A percentile compares a stretch with the other conserved stretches of the same genome.
phyloP scores from a whole-genome alignment of 2,329 filamentous ascomycete species.

The Colletotrichum lentis region DNA sequence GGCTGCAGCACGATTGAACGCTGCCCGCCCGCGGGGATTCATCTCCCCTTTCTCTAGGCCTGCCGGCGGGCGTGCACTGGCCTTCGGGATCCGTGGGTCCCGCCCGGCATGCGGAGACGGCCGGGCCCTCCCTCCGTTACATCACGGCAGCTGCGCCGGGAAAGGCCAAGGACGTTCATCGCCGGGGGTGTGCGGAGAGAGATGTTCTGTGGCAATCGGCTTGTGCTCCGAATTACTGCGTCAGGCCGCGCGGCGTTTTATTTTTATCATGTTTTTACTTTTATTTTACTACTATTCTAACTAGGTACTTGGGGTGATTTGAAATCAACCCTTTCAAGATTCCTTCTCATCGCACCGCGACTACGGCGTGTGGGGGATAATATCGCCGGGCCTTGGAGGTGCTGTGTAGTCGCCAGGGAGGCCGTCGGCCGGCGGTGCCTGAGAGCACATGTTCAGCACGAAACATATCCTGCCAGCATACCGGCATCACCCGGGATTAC shows the following conservation, averaged over 20 bases:
- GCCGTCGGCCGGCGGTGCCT: slow-evolving; percentile 27
- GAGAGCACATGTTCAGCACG: not conserved
- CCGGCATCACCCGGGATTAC: not conserved
- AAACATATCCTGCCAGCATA: too few species aligned
- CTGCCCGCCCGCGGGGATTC: not conserved
- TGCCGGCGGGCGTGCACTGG: not conserved
- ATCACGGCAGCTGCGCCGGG: not conserved
- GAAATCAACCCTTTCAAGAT: too few species aligned
- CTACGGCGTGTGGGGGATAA: slow-evolving; percentile 23
- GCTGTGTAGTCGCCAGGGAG: slow-evolving; percentile 23
- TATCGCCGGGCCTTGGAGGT: slow-evolving; percentile 14
- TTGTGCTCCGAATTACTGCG: not conserved
- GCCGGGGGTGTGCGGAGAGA: not conserved
- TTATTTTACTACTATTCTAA: not conserved
- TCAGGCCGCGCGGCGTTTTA: not conserved
- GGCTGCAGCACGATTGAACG: not conserved
- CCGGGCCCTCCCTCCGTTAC: not conserved
- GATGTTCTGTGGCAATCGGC: not conserved
- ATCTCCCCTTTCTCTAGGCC: not conserved
- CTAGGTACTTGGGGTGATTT: not conserved
- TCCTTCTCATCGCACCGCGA: too few species aligned
- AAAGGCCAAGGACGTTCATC: not conserved
- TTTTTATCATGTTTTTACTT: too few species aligned
- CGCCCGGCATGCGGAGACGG: not conserved
- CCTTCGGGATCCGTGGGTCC: not conserved